Base-by-base conservation (phyloP, 2,329 filamentous ascomycete genomes). In the Colletotrichum tanaceti region DNA sequence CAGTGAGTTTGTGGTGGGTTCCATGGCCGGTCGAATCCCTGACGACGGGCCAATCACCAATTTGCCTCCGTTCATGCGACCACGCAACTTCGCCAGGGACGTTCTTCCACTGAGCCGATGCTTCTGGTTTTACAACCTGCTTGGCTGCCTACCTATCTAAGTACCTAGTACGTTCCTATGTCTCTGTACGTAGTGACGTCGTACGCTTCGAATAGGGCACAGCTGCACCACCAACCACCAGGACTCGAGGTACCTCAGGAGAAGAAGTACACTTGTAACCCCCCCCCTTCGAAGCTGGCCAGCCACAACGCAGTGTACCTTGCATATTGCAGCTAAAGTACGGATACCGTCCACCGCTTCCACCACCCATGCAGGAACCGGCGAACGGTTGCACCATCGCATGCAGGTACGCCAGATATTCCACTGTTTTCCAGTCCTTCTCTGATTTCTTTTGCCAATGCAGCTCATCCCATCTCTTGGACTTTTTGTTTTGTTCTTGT, bases 11-110 rank as follows among this genome's bases (percentile, higher is more conserved):
- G 60, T 55, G 20, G 28, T 59, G 66, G 60, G 54, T 58, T 53
- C 67, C 46, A 68, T 38, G 32, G 24, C n/a, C 24, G n/a, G 44
- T 41, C 28, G 4, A 58, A 68, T 41, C 64, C 67, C 67, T 63
- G 67, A 20, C 41, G 46, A 35, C 44, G 32, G 32, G 28, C 67
- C 63, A 63, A 65, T 71, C 65, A 61, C 46, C 57, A 70, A 70
- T 70, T 70, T 70, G 60, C 65, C 65, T 60, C 65, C 49, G 24
- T 65, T 66, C 62, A 70, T 71, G 69, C 68, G 52, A 52, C 57
- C 50, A 64, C 57, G 43, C 28, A 69, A 50, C 61, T 54, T 49
- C 47, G 46, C 44, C 49, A 66, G 54, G 63, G 20, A 46, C 32
- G 32, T 35, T 10, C 62, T 50, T 57, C 43, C 52, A 58, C 46